These are phyloP conservation scores for Colletotrichum cuscutae DNA, from an alignment of 2,329 filamentous ascomycete species.

Conservation along the genomic window DNA sequence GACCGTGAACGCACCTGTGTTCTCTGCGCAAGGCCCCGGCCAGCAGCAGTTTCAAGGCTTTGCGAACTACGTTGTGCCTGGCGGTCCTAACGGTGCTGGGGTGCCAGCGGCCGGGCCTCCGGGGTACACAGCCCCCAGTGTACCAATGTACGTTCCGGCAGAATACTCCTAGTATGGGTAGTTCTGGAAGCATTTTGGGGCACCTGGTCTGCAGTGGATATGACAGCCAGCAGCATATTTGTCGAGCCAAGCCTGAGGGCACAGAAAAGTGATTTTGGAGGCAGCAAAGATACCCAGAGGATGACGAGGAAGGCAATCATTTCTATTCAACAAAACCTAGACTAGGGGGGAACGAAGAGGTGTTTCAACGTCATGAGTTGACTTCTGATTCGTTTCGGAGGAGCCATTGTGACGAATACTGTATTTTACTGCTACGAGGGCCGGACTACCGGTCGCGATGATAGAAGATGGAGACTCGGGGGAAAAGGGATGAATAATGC, in stretches of 20 bases:
- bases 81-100: conserved; percentile 4
- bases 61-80: conserved; percentile 9
- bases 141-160: conserved; percentile 29
- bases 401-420: neutral
- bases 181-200: neutral
- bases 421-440: neutral
- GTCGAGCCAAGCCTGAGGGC: neutral
- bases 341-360: neutral
- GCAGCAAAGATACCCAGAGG: conserved; percentile 1
- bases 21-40: conserved; percentile 3
- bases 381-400: neutral
- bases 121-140: conserved; percentile 14
- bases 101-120: neutral
- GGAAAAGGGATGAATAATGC: neutral
- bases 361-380: neutral
- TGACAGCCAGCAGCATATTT: neutral
- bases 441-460: neutral
- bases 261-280: neutral
- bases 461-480: neutral
- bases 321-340: neutral
- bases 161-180: conserved; percentile 20
- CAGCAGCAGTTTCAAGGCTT: conserved; percentile 13
- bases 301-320: neutral
- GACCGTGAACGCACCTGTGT: neutral
- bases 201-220: neutral